Evolutionary conservation across 257 asterid genomes (phyloP), one percentile per base, ranked within the genome.

Genomic region (Solanum appendiculatum): DNA sequence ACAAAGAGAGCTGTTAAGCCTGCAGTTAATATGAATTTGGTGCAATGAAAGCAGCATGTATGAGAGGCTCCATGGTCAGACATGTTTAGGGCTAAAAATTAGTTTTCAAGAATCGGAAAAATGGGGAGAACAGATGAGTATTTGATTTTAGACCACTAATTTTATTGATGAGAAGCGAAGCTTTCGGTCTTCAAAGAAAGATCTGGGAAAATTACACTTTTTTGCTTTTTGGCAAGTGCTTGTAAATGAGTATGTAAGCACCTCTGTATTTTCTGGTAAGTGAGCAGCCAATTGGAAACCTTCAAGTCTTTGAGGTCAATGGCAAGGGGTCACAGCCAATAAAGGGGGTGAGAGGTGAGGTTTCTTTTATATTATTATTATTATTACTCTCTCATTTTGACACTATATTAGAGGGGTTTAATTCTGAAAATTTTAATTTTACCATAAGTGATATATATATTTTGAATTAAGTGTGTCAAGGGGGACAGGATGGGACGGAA

Each of bases 1-100:
- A 94, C 69, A 94, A 96, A 96, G 69, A 96, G 96, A 21, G 97
- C 99, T 66, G 95, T 88, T 66, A 96, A 91, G 77, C 96, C 98
- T 48, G 94, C 92, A 86, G 98, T 96, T 83, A 94, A 5, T 34
- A 93, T 88, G 95, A 96, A 94, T 89, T 95, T 91, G 93, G 66
- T 56, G 92, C 95, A 94, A 91, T 93, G 91, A 25, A 8, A 58
- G 10, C 78, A 84, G 27, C 86, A 84, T 44, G 73, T 40, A 33
- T 34, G 21, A 23, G 34, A 20, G 5, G 73, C 23, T 34, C 86
- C 73, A 64, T 66, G 21, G 27, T 60, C 86, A 37, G 86, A 63
- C 86, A 63, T 63, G 78, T 60, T 66, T 9, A 3, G 33, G 5
- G 39, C 1, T 36, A 10, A 10, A 6, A 56, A 21, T 6, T 39